Percentiles rank a stretch among this genome's conserved stretches.
These are phyloP conservation scores for Tetrahymena thermophila DNA, from an alignment of 73 alveolate species.

Conservation along the genomic window DNA sequence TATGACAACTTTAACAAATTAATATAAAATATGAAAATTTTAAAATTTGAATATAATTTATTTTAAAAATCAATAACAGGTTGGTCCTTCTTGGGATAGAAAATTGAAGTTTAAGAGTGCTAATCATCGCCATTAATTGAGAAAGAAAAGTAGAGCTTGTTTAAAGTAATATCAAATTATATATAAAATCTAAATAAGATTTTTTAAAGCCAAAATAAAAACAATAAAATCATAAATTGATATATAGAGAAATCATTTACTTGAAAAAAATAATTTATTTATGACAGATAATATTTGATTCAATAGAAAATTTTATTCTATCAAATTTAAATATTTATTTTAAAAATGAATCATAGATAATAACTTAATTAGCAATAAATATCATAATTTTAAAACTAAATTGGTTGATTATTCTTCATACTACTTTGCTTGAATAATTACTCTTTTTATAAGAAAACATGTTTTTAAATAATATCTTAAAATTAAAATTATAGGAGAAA, in stretches of 20 bases:
- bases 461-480: background rate
- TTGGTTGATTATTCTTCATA: background rate
- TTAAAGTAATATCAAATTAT: background rate
- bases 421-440: no score
- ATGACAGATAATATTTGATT: background rate
- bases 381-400: background rate
- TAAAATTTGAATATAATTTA: no score
- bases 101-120: background rate
- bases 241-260: background rate
- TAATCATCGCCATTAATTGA: background rate
- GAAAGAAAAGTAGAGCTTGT: slow-evolving; percentile 2
- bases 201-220: background rate
- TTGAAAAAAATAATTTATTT: background rate
- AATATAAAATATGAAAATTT: no score
- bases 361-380: background rate
- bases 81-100: slow-evolving; percentile 1
- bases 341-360: no score
- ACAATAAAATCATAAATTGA: background rate
- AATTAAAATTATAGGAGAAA: background rate
- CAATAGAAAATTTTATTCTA: no score
- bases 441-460: background rate
- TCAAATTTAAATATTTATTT: no score
- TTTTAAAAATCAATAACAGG: background rate
- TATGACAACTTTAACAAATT: background rate
- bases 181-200: background rate